These are phyloP conservation scores for Globisporangium abappressorium DNA, from an alignment of 352 stramenopile genomes.

Conservation along the genomic window DNA sequence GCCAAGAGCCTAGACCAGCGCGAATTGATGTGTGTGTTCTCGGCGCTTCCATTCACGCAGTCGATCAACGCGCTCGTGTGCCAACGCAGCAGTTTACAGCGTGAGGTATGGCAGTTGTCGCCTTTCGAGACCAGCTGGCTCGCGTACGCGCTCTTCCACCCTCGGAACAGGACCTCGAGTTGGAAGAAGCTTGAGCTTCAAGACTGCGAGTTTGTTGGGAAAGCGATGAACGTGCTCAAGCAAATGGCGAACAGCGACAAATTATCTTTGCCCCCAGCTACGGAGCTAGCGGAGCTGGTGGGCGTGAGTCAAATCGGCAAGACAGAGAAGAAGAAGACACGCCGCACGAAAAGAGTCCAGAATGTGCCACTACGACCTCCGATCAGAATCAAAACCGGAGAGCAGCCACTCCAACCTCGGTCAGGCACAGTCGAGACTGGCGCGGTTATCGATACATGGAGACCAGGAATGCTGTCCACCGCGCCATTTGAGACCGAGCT, in stretches of 20 bases:
- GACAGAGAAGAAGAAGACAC: background rate
- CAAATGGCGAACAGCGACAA: background rate
- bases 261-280: background rate
- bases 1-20: background rate
- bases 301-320: background rate
- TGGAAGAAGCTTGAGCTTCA: background rate
- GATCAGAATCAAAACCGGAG: background rate
- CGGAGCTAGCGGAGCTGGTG: background rate
- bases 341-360: too few relatives aligned
- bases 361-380: background rate
- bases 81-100: background rate
- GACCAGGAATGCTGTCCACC: too few relatives aligned
- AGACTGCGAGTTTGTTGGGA: background rate
- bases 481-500: background rate
- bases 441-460: background rate
- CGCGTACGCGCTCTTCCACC: background rate
- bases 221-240: background rate
- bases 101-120: background rate
- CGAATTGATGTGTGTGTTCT: background rate
- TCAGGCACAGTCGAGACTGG: background rate
- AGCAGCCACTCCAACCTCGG: background rate
- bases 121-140: background rate
- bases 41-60: background rate
- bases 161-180: background rate
- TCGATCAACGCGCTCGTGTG: background rate